These are phyloP conservation scores for Cryptosporidium ubiquitum DNA, from an alignment of 169 alveolate genomes.

Conservation along the genomic window DNA sequence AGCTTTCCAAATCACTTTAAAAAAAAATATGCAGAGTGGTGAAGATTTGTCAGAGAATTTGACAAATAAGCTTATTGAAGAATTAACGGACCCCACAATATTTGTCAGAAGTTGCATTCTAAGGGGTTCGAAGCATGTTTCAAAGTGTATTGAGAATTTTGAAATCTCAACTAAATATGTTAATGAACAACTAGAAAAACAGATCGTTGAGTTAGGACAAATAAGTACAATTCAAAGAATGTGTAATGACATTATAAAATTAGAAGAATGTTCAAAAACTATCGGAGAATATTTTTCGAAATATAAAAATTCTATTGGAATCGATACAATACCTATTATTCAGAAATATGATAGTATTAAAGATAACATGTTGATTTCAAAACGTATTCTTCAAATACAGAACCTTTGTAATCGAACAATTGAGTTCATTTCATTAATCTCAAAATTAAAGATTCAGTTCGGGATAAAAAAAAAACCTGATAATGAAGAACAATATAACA, in stretches of 20 bases:
- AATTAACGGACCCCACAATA: slow-evolving; percentile 43
- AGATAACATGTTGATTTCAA: slow-evolving; percentile 16
- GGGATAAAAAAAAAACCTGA: slow-evolving; percentile 18
- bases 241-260: slow-evolving; percentile 23
- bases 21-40: background rate
- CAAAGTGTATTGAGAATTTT: slow-evolving; percentile 33
- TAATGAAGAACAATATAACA: slow-evolving; percentile 14
- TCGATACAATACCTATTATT: background rate
- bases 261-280: background rate
- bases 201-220: slow-evolving; percentile 30
- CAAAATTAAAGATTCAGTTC: background rate
- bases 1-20: background rate
- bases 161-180: slow-evolving; percentile 35
- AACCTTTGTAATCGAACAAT: slow-evolving; percentile 38
- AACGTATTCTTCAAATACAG: slow-evolving; percentile 37
- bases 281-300: background rate
- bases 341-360: slow-evolving; percentile 50
- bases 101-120: slow-evolving; percentile 59
- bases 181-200: slow-evolving; percentile 28
- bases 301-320: background rate
- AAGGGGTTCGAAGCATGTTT: slow-evolving; percentile 34
- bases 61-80: slow-evolving; percentile 45
- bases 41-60: background rate
- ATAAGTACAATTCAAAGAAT: slow-evolving; percentile 6
- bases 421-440: slow-evolving; percentile 44